These are phyloP conservation scores for Saksenaea vasiformis DNA, from an alignment of 371 early-diverging fungal species.

Conservation along the genomic window DNA sequence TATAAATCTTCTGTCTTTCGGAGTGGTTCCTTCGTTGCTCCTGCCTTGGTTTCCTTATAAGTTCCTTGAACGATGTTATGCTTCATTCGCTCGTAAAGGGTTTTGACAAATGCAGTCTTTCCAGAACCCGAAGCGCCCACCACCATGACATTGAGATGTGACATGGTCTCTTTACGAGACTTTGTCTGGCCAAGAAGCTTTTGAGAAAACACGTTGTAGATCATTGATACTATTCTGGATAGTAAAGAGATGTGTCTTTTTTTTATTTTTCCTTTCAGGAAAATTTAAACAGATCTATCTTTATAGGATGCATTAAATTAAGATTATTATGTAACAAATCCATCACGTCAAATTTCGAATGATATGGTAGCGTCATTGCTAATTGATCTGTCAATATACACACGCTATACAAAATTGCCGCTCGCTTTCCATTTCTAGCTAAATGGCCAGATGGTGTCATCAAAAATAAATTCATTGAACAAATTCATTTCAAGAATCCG, in stretches of 20 bases:
- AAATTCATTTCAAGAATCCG: no score
- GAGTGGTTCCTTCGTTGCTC: slow-evolving; percentile 25
- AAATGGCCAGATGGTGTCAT: no score
- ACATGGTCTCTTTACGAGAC: slow-evolving; percentile 38
- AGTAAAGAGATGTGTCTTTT: background rate
- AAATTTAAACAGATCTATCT: background rate
- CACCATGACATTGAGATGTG: slow-evolving; percentile 67
- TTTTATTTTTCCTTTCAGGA: background rate
- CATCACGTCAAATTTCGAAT: background rate
- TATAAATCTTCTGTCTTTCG: slow-evolving; percentile 50
- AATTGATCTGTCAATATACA: slow-evolving; percentile 1
- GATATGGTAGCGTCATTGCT: background rate
- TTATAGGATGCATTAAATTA: background rate
- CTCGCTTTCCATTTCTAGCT: no score
- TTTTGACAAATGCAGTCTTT: slow-evolving; percentile 81
- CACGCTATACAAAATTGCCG: no score
- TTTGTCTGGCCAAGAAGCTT: slow-evolving; percentile 20
- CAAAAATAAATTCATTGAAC: no score
- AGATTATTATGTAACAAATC: background rate
- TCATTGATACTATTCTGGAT: slow-evolving; percentile 10
- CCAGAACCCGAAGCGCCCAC: slow-evolving; percentile 74
- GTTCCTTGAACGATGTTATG: slow-evolving; percentile 31
- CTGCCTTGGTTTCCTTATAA: slow-evolving; percentile 29
- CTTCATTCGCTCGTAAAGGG: slow-evolving; percentile 63
- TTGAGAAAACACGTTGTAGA: slow-evolving; percentile 31